Evolutionary conservation across 352 stramenopile species (phyloP).

Genomic region (Thalassiosira sp.): DNA sequence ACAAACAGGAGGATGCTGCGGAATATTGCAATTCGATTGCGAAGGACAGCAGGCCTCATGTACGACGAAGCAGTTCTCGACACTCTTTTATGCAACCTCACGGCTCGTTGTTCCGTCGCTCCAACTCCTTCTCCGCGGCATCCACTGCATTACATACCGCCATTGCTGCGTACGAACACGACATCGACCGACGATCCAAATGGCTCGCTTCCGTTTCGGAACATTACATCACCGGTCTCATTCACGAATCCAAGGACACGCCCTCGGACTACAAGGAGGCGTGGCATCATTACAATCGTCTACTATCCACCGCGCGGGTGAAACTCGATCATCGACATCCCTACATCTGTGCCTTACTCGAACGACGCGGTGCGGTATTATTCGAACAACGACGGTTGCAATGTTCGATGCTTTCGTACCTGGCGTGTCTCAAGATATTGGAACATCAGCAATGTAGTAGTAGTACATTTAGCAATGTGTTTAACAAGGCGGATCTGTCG

Average conservation of each 20-base stretch:
- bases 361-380: conserved; percentile 43
- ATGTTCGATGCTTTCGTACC: conserved; percentile 52
- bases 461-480: conserved; percentile 28
- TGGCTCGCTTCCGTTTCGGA: conserved; percentile 43
- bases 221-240: conserved; percentile 39
- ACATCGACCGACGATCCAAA: conserved; percentile 41
- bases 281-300: conserved; percentile 48
- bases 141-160: conserved; percentile 21
- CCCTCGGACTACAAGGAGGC: conserved; percentile 37
- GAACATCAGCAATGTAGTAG: conserved; percentile 45
- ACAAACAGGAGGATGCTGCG: conserved; percentile 26
- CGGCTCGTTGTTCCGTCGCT: conserved; percentile 25
- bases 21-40: conserved; percentile 28
- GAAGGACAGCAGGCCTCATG: conserved; percentile 27
- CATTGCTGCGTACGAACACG: conserved; percentile 37
- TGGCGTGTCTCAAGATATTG: conserved; percentile 49
- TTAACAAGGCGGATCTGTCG: conserved; percentile 37
- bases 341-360: conserved; percentile 45
- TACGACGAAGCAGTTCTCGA: conserved; percentile 13
- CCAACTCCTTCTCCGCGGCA: conserved; percentile 36
- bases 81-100: neutral
- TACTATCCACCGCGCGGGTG: conserved; percentile 41
- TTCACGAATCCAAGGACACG: conserved; percentile 37
- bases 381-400: conserved; percentile 55
- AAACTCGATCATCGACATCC: conserved; percentile 53